Evolutionary conservation across 371 early-diverging fungal genomes (phyloP), one percentile per base, ranked within the genome.

Genomic region (Amoeboradix gromovi): DNA sequence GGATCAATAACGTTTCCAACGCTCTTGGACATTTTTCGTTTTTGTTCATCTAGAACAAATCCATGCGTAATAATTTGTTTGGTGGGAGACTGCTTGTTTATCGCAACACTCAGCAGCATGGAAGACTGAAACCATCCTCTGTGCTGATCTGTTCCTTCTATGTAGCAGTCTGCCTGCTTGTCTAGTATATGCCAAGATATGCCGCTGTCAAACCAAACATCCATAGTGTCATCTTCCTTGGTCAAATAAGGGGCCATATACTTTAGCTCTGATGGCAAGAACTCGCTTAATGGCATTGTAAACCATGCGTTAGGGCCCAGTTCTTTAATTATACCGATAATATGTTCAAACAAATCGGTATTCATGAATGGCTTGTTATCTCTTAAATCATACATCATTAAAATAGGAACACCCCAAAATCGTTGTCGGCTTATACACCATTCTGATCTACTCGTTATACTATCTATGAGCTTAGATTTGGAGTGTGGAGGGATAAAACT

Each of bases 91-190:
- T 84, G 81, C 1, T 85, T 84, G 30, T 83, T 84, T 17, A 86
- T 74, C 1, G 91, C 88, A 31, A 88, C 84, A 5, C 88, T 86
- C 16, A 92, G 88, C 66, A 93, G 79, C 67, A 93, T 80, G 0
- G 93, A 88, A 1, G 92, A 92, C 73, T 94, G 92, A 78, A 95
- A 95, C 96, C 96, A 95, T 17, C 94, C 96, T 68, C 96, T 80
- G 74, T 92, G 91, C 75, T 95, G 96, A 75, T 95, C 94, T 70
- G 87, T 84, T 5, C 96, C 96, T 76, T 91, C 93, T 0, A 88
- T 78, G 76, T 92, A 93, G 66, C 92, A 81, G 75, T 93, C 94
- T 0, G 93, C 90, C 27, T 74, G 69, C 29, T 76, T 74, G 30
- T 80, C 76, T 1, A 88, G 76, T 77, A 83, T 78, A 1, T 83